Evolutionary conservation across 306 rosid genomes (phyloP).

Genomic region (Acmispon strigosus): DNA sequence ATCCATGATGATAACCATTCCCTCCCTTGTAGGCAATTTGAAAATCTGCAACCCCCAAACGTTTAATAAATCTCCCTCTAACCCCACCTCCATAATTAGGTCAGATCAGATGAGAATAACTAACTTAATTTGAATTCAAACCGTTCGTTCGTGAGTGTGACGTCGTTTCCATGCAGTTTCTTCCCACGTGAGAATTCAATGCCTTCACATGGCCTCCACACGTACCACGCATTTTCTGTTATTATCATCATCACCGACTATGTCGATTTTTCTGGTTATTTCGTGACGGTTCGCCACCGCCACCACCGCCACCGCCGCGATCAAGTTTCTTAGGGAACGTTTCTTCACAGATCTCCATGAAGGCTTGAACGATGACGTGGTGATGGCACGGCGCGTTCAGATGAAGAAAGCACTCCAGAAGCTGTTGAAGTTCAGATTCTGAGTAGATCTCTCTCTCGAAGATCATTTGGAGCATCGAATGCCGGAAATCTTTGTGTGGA

Average conservation of each 20-base stretch:
- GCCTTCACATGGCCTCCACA: conserved; percentile 17
- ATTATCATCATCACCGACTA: not conserved
- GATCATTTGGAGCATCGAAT: conserved; percentile 49
- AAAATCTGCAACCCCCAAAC: not conserved
- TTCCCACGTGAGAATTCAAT: conserved; percentile 28
- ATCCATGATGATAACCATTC: too few species aligned
- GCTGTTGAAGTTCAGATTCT: conserved; percentile 36
- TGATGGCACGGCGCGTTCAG: conserved; percentile 45
- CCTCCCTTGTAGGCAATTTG: not conserved
- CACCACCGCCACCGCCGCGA: not conserved
- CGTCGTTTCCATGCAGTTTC: conserved; percentile 8
- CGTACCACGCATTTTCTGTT: not conserved
- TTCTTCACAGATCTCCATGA: conserved; percentile 39
- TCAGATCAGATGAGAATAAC: not conserved
- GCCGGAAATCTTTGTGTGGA: conserved; percentile 38
- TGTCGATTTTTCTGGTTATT: not conserved
- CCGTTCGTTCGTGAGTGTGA: not conserved
- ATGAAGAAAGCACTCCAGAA: conserved; percentile 42
- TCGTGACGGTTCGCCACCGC: not conserved
- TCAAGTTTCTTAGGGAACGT: conserved; percentile 21
- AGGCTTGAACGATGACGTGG: conserved; percentile 33
- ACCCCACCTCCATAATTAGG: not conserved
- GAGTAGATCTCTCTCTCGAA: conserved; percentile 37
- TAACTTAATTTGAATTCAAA: not conserved
- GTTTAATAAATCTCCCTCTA: conserved; percentile 5